Percentiles rank a stretch among this genome's conserved stretches.
Conservation (phyloP, 176 grass and related monocot genomes). For the Metroxylon sagu region DNA sequence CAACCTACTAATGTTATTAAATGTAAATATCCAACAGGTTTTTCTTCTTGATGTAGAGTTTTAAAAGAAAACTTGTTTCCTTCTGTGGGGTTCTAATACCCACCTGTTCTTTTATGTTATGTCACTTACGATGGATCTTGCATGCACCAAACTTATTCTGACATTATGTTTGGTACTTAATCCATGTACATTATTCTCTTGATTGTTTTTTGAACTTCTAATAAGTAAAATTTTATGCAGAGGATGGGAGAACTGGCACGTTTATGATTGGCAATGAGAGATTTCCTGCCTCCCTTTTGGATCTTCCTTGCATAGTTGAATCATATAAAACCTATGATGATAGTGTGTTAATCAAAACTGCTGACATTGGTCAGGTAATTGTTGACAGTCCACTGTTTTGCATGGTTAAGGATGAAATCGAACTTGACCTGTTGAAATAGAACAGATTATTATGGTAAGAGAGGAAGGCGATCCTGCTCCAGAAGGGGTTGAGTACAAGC, state of each 20-base stretch:
- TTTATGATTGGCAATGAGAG: slow-evolving; percentile 73
- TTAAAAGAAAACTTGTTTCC: no score
- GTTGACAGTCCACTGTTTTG: neutral
- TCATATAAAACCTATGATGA: slow-evolving; percentile 94
- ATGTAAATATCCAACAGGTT: no score
- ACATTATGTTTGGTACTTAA: neutral
- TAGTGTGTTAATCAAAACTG: slow-evolving; percentile 78
- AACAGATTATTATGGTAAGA: slow-evolving; percentile 84
- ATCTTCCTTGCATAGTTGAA: slow-evolving; percentile 70
- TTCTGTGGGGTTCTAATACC: no score
- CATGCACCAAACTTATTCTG: no score
- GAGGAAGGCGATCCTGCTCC: slow-evolving; percentile 62
- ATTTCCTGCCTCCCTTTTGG: slow-evolving; percentile 74
- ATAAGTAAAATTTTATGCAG: slow-evolving; percentile 27
- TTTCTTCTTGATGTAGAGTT: no score
- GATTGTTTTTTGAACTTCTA: slow-evolving; percentile 17
- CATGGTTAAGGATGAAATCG: neutral
- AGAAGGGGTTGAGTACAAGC: slow-evolving; percentile 83
- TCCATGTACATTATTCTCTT: slow-evolving; percentile 1
- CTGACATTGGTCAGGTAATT: slow-evolving; percentile 77
- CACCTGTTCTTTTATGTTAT: no score
- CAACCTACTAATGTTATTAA: no score
- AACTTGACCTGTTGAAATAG: slow-evolving; percentile 10
- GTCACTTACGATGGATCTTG: no score
- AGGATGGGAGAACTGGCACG: slow-evolving; percentile 87